Evolutionary conservation across 331 rosid genomes (phyloP).

Genomic region (Arachis monticola): DNA sequence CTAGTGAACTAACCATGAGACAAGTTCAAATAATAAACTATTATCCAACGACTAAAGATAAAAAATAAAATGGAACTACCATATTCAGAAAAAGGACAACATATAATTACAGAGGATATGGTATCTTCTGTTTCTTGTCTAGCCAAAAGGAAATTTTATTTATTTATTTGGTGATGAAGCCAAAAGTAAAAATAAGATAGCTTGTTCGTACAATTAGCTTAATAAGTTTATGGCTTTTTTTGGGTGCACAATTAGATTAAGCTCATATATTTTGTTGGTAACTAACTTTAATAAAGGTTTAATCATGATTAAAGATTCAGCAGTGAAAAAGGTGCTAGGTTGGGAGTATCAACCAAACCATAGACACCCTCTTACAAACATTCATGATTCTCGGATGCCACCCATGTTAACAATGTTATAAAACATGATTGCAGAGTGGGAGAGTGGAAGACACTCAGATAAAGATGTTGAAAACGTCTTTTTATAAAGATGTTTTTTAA

Average conservation of each 20-base stretch:
- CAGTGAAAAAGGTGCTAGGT: neutral
- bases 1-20: too few relatives aligned
- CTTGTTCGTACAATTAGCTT: too few relatives aligned
- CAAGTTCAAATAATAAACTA: too few relatives aligned
- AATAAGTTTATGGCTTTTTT: too few relatives aligned
- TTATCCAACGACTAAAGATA: too few relatives aligned
- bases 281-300: neutral
- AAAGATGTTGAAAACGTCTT: too few relatives aligned
- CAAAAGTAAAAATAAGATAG: too few relatives aligned
- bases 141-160: neutral
- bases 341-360: neutral
- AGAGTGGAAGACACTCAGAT: too few relatives aligned
- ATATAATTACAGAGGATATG: neutral
- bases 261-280: neutral
- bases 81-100: neutral
- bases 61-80: neutral
- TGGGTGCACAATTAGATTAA: too few relatives aligned
- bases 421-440: neutral
- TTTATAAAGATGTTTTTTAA: too few relatives aligned
- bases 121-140: neutral
- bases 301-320: neutral
- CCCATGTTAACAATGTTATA: conserved; percentile 4
- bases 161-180: too few relatives aligned
- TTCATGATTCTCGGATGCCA: neutral
- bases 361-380: neutral